Base-by-base conservation (phyloP, 2,329 filamentous ascomycete genomes). In the Colletotrichum orbiculare region DNA sequence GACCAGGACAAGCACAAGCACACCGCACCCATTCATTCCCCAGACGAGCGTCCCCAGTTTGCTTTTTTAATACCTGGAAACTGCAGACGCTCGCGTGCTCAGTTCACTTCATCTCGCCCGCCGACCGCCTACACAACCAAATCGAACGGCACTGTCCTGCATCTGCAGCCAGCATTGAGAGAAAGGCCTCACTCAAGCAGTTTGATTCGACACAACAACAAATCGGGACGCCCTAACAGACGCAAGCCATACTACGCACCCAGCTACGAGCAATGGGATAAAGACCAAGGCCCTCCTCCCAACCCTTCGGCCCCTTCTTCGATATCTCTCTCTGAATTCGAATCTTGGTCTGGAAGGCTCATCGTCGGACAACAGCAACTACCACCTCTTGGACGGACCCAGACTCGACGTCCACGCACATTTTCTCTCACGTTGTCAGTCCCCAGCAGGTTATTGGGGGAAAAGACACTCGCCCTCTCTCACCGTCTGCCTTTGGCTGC, bases 201-300 rank as follows among this genome's bases (percentile, higher is more conserved):
- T 37, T 43, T 54, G 41, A 42, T 65, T 65, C 46, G 50, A 54
- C 54, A n/a, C 33, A 15, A 8, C 3, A 13, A 47, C 55, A 33
- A 54, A 15, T 39, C 38, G 11, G 50, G 47, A 35, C 38, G 15
- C 56, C 49, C 25, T 25, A 25, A 49, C 25, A 54, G 48, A 42
- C 45, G 43, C 46, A 41, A 58, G n/a, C 17, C n/a, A 13, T 17
- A 41, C 45, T 54, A 47, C 62, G 41, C 46, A 50, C 56, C 39
- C 62, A 65, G 57, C 62, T 46, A 52, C 62, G 41, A 62, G 62
- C 52, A 52, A 62, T 65, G 62, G 57, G 62, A 65, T 65, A 65
- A 65, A 53, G 42, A 55, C 35, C 41, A 56, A 55, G 46, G 43
- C 53, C 13, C 9, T 33, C 13, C 50, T 50, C 37, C 37, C 41